These are phyloP conservation scores for Sordariomycetes sp. DNA, from an alignment of 2,329 filamentous ascomycete species.

Conservation along the genomic window DNA sequence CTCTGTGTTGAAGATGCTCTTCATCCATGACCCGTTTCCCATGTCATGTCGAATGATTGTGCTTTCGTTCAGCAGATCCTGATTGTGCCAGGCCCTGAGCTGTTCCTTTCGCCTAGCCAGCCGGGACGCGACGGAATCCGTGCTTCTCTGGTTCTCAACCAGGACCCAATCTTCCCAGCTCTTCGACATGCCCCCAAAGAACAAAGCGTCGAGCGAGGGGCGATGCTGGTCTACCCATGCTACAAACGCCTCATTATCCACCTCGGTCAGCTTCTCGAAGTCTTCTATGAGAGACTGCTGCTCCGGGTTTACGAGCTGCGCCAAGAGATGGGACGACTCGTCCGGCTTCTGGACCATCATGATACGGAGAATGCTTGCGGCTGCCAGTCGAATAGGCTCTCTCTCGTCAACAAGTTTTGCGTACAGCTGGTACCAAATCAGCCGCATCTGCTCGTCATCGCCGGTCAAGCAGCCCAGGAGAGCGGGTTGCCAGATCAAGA, in stretches of 20 bases:
- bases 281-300: slow-evolving; percentile 62
- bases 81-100: slow-evolving; percentile 67
- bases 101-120: slow-evolving; percentile 70
- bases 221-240: slow-evolving; percentile 80
- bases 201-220: slow-evolving; percentile 67
- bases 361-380: slow-evolving; percentile 81
- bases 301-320: slow-evolving; percentile 57
- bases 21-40: slow-evolving; percentile 83
- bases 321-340: slow-evolving; percentile 65
- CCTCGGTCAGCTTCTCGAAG: slow-evolving; percentile 74
- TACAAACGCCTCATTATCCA: slow-evolving; percentile 83
- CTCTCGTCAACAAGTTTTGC: slow-evolving; percentile 69
- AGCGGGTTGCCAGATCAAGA: slow-evolving; percentile 93
- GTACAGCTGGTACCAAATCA: slow-evolving; percentile 91
- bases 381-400: slow-evolving; percentile 57
- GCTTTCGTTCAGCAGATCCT: slow-evolving; percentile 59
- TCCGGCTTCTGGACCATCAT: slow-evolving; percentile 87
- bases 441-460: slow-evolving; percentile 71
- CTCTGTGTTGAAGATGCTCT: slow-evolving; percentile 89
- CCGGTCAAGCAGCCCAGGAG: slow-evolving; percentile 67
- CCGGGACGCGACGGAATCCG: slow-evolving; percentile 62
- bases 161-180: slow-evolving; percentile 82
- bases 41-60: slow-evolving; percentile 73
- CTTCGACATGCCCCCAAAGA: slow-evolving; percentile 71
- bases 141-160: slow-evolving; percentile 69